Percentiles rank a stretch among this genome's conserved stretches.
Conservation (phyloP, 805 yeast genomes). For the Wickerhamomyces bovis region DNA sequence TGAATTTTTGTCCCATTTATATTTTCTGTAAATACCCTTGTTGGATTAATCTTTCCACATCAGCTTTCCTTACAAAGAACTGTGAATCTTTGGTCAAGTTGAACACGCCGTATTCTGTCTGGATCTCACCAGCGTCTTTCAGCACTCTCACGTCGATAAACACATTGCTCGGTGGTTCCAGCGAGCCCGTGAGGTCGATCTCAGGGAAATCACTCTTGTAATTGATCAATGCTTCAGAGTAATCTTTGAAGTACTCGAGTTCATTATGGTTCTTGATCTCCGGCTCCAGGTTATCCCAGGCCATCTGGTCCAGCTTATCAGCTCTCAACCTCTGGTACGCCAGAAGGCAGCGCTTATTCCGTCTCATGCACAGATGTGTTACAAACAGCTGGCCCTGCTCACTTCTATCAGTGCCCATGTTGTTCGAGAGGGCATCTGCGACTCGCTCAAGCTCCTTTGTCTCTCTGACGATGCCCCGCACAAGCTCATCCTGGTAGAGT, state of each 20-base stretch:
- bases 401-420: slow-evolving; percentile 33
- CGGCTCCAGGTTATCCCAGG: slow-evolving; percentile 62
- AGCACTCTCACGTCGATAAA: slow-evolving; percentile 91
- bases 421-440: slow-evolving; percentile 40
- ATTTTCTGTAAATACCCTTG: slow-evolving; percentile 88
- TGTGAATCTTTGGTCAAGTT: slow-evolving; percentile 90
- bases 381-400: slow-evolving; percentile 51
- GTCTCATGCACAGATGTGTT: slow-evolving; percentile 67
- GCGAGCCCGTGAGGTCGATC: slow-evolving; percentile 79
- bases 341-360: slow-evolving; percentile 84
- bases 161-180: slow-evolving; percentile 86
- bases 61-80: slow-evolving; percentile 88
- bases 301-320: slow-evolving; percentile 54
- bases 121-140: slow-evolving; percentile 94
- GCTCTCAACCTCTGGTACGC: slow-evolving; percentile 79
- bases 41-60: slow-evolving; percentile 88
- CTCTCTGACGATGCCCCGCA: slow-evolving; percentile 67
- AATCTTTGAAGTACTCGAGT: slow-evolving; percentile 67
- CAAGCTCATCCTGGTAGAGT: slow-evolving; percentile 63
- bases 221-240: slow-evolving; percentile 64
- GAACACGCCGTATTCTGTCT: slow-evolving; percentile 95
- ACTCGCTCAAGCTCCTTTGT: slow-evolving; percentile 55
- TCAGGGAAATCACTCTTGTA: slow-evolving; percentile 78
- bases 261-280: slow-evolving; percentile 70
- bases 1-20: slow-evolving; percentile 15